A percentile compares a stretch with the other conserved stretches of the same genome.
These are phyloP conservation scores for Tarenaya hassleriana DNA, from an alignment of 345 rosid species.

Conservation along the genomic window DNA sequence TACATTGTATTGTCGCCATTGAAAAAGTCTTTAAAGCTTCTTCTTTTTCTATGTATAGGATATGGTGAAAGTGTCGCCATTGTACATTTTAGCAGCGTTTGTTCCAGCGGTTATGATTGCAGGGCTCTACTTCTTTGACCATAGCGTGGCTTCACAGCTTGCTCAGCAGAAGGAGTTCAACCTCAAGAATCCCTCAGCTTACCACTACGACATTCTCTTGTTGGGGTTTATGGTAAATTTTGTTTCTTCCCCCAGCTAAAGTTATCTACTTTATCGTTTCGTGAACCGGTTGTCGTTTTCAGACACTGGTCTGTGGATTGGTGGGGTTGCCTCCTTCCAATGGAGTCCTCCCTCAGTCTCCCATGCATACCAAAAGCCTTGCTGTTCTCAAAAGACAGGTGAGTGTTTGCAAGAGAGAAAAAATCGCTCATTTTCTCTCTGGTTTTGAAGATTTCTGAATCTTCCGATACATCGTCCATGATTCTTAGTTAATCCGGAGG, in stretches of 20 bases:
- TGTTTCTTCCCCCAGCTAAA: not conserved
- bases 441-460: no score
- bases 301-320: slow-evolving; percentile 84
- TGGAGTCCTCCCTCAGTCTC: slow-evolving; percentile 92
- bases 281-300: slow-evolving; percentile 15
- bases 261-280: slow-evolving; percentile 1
- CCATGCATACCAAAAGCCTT: slow-evolving; percentile 90
- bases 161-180: slow-evolving; percentile 88
- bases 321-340: slow-evolving; percentile 79
- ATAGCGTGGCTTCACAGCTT: slow-evolving; percentile 73
- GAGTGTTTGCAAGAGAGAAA: no score
- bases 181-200: slow-evolving; percentile 74
- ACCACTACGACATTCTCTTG: slow-evolving; percentile 68
- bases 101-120: slow-evolving; percentile 79
- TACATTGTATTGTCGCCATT: not conserved
- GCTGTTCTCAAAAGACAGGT: slow-evolving; percentile 70
- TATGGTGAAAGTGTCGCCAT: slow-evolving; percentile 58
- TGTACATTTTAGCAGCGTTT: slow-evolving; percentile 59
- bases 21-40: not conserved
- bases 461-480: not conserved
- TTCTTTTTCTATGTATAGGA: slow-evolving; percentile 36
- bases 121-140: slow-evolving; percentile 80
- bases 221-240: slow-evolving; percentile 57
- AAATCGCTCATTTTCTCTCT: no score
- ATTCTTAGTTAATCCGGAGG: slow-evolving; percentile 45